phyloP scores from a whole-genome alignment of 2,329 filamentous ascomycete species.

The Beauveria varroae region DNA sequence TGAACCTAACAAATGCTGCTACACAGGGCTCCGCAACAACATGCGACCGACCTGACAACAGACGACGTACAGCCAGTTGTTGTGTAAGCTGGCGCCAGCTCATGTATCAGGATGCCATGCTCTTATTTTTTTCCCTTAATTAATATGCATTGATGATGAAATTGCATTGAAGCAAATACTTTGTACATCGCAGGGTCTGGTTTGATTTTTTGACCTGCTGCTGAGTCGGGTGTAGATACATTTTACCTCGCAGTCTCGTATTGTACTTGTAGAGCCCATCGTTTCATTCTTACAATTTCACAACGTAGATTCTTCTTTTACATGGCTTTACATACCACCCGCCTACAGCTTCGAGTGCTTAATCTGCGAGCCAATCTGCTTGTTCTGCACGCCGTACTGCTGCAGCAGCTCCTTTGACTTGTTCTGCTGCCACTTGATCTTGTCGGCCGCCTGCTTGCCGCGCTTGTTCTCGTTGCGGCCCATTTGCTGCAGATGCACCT shows the following conservation, averaged over 20 bases:
- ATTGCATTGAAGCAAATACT: no score
- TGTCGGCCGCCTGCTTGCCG: constrained; percentile 50
- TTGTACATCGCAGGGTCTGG: no score
- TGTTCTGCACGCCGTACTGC: constrained; percentile 41
- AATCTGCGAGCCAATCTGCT: constrained; percentile 47
- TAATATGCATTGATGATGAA: no score
- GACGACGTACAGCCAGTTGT: background rate
- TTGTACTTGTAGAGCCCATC: background rate
- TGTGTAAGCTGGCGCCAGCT: no score
- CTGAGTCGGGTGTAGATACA: background rate
- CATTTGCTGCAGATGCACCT: constrained; percentile 83
- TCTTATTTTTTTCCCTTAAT: no score
- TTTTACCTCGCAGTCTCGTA: background rate
- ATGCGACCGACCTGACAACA: background rate
- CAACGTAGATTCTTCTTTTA: background rate
- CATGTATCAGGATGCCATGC: no score
- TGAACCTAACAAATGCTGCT: background rate
- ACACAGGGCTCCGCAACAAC: constrained; percentile 3
- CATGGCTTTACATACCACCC: no score
- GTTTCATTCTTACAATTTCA: background rate
- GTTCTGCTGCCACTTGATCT: constrained; percentile 56
- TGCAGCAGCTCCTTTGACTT: constrained; percentile 59
- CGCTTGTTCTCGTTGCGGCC: constrained; percentile 73
- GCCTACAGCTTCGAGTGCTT: constrained; percentile 38
- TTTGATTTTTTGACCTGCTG: no score